Conservation (phyloP, 2,329 filamentous ascomycete species). For the Alternaria arborescens region DNA sequence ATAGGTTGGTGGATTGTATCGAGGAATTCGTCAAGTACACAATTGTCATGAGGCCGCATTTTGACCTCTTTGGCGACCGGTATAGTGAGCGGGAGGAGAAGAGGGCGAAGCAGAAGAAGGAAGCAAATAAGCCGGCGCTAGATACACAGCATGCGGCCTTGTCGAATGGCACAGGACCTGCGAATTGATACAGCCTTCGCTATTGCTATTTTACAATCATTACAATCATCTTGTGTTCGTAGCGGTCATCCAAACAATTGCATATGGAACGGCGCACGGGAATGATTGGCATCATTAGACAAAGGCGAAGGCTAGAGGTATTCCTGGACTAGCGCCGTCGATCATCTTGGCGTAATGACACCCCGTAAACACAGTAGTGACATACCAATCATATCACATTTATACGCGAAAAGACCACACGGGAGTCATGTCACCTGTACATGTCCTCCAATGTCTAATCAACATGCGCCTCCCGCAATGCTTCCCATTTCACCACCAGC, state of each 20-base stretch:
- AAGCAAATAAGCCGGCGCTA: too few species aligned
- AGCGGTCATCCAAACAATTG: too few species aligned
- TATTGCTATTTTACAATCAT: too few species aligned
- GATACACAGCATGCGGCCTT: too few species aligned
- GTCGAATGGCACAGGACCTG: too few species aligned
- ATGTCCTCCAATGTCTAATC: not conserved
- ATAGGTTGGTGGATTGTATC: constrained; percentile 71
- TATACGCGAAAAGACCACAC: not conserved
- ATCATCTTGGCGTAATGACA: not conserved
- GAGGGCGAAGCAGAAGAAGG: constrained; percentile 31
- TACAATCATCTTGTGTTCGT: too few species aligned
- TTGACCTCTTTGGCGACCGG: constrained; percentile 68
- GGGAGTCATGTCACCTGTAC: not conserved
- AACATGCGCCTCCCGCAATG: not conserved
- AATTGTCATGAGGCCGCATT: constrained; percentile 68
- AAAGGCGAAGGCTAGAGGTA: too few species aligned
- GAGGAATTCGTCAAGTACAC: constrained; percentile 76
- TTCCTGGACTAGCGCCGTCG: not conserved
- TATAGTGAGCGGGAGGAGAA: constrained; percentile 66
- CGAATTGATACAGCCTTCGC: too few species aligned
- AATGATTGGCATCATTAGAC: too few species aligned
- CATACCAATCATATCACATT: not conserved
- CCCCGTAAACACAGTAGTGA: not conserved
- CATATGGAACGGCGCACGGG: too few species aligned
- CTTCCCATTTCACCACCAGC: not conserved